Base-by-base conservation (phyloP, 148 eudicot genomes). In the Amaranthus palmeri region DNA sequence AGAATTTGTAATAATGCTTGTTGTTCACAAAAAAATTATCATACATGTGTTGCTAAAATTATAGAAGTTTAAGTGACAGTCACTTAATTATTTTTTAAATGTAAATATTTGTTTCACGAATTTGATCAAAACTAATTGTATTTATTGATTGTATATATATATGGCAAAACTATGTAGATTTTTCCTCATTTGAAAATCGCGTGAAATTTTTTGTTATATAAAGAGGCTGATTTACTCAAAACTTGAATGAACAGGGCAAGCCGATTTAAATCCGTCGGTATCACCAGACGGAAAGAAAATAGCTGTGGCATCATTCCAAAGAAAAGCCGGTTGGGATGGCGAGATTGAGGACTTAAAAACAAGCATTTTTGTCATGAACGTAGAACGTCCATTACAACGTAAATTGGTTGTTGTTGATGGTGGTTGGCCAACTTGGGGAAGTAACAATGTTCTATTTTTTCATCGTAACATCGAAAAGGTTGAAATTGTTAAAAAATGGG, bases 391-490 rank as follows among this genome's bases (percentile, higher is more conserved):
- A 2, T 40, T 48, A 10, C n/a, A 61, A 4, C 67, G 74, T 0
- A 12, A 12, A 10, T 7, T 50, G 7, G 55, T 72, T 0, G 43
- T 72, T 3, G 1, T 15, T 3, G 25, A 72, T 17, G 75, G 60
- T 8, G 75, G 75, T 14, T 72, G 74, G 55, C 71, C 71, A 5
- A 53, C 71, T 52, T 68, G 71, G 71, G 71, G 71, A 68, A 68
- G 71, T 13, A 15, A 62, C 67, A 62, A 72, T 42, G 51, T 72
- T 51, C 3, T 72, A 0, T 72, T 52, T 61, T 72, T 72, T 51
- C 75, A 72, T 42, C 61, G 50, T 3, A 54, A 53, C 43, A 12
- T 53, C 6, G 61, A 18, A 17, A 43, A 51, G 12, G 52, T 47
- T 7, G 8, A 15, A 15, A n/a, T 64, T 4, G 52, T 5, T 4